Conservation (phyloP, 345 rosid species). For the Litchi chinensis region DNA sequence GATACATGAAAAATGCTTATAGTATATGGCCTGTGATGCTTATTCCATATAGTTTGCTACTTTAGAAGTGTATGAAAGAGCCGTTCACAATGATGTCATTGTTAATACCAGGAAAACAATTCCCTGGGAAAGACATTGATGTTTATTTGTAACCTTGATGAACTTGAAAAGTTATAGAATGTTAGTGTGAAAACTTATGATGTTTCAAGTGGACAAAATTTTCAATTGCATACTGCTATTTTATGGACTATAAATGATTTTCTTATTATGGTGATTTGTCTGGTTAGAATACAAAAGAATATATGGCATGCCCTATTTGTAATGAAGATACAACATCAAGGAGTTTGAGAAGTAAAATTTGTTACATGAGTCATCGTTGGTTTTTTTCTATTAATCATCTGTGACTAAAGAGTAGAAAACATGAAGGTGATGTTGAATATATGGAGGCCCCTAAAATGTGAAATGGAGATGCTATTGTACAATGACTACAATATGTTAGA, state of each 20-base stretch:
- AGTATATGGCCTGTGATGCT: too few relatives aligned
- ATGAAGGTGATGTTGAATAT: too few relatives aligned
- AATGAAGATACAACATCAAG: not conserved
- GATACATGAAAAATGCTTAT: too few relatives aligned
- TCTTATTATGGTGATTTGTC: not conserved
- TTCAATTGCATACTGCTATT: not conserved
- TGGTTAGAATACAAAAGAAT: conserved; percentile 3
- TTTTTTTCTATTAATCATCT: not conserved
- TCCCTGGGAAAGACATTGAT: too few relatives aligned
- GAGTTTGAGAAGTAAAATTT: not conserved
- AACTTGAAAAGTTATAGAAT: conserved; percentile 18
- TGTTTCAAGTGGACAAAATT: not conserved
- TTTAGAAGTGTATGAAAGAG: too few relatives aligned
- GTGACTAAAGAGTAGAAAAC: not conserved
- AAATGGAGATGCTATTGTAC: too few relatives aligned
- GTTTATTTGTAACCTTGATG: not conserved
- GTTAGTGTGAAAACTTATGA: conserved; percentile 12
- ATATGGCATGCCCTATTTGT: not conserved
- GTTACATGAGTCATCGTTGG: not conserved
- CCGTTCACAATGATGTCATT: too few relatives aligned
- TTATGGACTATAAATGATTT: conserved; percentile 12
- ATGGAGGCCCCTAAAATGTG: too few relatives aligned
- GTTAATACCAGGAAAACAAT: too few relatives aligned
- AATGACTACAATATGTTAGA: too few relatives aligned
- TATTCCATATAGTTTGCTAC: too few relatives aligned